Evolutionary conservation across 441 rosid genomes (phyloP), one percentile per base, ranked within the genome.

Genomic region (Populus hybrid): DNA sequence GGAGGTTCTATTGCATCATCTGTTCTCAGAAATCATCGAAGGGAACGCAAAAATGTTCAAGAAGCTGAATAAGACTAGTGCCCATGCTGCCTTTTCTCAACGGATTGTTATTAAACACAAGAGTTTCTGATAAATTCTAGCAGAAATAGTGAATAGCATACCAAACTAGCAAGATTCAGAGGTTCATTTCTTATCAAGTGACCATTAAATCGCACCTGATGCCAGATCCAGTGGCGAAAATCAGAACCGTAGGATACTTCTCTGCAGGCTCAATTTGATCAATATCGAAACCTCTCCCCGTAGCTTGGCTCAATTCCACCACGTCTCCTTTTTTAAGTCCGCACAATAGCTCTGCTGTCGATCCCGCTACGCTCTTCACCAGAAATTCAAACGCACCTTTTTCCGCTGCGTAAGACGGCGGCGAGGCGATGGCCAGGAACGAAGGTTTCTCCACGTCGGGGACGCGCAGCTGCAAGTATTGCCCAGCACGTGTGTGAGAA

Each of bases 141-240:
- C 40, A 64, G 70, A 24, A 24, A 35, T 46, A 23, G 10, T 12
- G 3, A 4, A 34, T 21, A 74, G 57, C 20, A 46, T 46, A 46
- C 4, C 18, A 46, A 14, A 14, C 57, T 46, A 14, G 20, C 20
- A 46, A 46, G 12, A 14, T 1, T 46, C 20, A 46, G 20, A 14
- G 5, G 50, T 40, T 40, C 14, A 40, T 40, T 40, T 38, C 46
- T 38, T 40, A 40, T 40, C 50, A 10, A 40, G 5, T 40, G 4
- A 10, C 50, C 50, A 26, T 23, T 35, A 32, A 4, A 18, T 42
- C 24, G 72, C 69, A 96, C 98, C 98, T 96, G 78, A 96, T 94
- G 80, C 97, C 98, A 57, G 99, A 91, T 83, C 98, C 99, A 1
- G 99, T 96, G 7, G 98, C 98, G 80, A 96, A 96, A 69, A 94